phyloP scores from a whole-genome alignment of 139 green algal species.

The Chlamydomonas incerta region DNA sequence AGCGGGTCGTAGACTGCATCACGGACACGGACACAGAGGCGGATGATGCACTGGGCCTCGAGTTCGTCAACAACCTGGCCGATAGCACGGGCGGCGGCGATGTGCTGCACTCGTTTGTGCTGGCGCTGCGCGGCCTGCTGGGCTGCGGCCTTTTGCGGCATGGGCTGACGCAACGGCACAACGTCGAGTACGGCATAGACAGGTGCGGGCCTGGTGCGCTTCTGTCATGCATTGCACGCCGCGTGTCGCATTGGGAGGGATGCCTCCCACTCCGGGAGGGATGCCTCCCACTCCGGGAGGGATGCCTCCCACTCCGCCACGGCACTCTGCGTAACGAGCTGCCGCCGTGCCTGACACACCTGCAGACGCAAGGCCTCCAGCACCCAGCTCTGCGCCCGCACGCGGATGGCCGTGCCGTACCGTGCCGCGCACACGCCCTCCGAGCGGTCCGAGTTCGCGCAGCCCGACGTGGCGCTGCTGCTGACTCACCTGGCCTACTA shows the following conservation, averaged over 20 bases:
- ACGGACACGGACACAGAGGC: no score
- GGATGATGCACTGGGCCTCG: no score
- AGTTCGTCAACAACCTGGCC: no score
- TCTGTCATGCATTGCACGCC: no score
- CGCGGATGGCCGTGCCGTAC: conserved; percentile 66
- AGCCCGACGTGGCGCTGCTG: conserved; percentile 64
- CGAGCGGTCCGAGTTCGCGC: conserved; percentile 63
- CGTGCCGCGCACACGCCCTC: conserved; percentile 52
- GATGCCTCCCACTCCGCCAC: no score
- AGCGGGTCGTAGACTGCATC: neutral
- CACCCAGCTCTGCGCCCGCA: conserved; percentile 7
- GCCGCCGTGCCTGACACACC: no score
- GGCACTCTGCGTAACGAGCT: no score
- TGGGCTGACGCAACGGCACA: conserved; percentile 54
- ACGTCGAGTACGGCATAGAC: conserved; percentile 56
- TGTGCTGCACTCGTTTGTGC: conserved; percentile 44
- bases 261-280: no score
- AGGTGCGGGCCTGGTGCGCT: no score
- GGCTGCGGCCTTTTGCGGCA: conserved; percentile 55
- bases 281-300: no score
- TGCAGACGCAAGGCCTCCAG: no score
- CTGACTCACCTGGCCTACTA: conserved; percentile 65
- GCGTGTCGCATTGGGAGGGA: no score
- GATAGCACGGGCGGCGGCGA: neutral
- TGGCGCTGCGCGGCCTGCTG: conserved; percentile 63